Conservation (phyloP, 176 grass and related monocot genomes). For the Stipa capillata region DNA sequence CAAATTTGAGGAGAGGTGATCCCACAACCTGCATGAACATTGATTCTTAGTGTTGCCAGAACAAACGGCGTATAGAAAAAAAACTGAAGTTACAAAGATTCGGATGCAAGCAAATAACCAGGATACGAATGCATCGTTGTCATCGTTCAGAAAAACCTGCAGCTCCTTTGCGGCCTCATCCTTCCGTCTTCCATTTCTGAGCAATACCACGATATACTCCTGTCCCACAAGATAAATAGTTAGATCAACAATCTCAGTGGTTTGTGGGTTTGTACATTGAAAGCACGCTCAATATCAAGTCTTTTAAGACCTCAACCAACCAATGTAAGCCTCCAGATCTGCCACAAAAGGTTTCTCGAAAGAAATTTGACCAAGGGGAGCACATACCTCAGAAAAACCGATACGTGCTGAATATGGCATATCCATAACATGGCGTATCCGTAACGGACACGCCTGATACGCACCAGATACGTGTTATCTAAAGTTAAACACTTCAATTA, state of each 20-base stretch:
- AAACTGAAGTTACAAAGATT: neutral
- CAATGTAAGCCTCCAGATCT: neutral
- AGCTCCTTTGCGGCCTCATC: constrained; percentile 60
- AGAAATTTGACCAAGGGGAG: neutral
- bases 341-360: neutral
- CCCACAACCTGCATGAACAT: constrained; percentile 72
- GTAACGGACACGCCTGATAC: too few species aligned
- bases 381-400: too few species aligned
- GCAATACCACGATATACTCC: constrained; percentile 85
- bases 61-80: neutral
- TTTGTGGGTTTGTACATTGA: neutral
- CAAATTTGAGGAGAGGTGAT: constrained; percentile 79
- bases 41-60: neutral
- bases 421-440: too few species aligned
- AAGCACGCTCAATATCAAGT: neutral
- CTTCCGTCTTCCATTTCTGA: constrained; percentile 77
- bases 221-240: constrained; percentile 20
- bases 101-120: constrained; percentile 43
- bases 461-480: too few species aligned
- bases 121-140: constrained; percentile 67
- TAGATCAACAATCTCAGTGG: neutral
- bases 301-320: neutral
- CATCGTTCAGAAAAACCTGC: constrained; percentile 68
- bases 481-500: neutral
- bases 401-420: too few species aligned